A percentile compares a stretch with the other conserved stretches of the same genome.
phyloP scores from a whole-genome alignment of 495 filamentous ascomycete species.

The Penicillium ochrochloron region DNA sequence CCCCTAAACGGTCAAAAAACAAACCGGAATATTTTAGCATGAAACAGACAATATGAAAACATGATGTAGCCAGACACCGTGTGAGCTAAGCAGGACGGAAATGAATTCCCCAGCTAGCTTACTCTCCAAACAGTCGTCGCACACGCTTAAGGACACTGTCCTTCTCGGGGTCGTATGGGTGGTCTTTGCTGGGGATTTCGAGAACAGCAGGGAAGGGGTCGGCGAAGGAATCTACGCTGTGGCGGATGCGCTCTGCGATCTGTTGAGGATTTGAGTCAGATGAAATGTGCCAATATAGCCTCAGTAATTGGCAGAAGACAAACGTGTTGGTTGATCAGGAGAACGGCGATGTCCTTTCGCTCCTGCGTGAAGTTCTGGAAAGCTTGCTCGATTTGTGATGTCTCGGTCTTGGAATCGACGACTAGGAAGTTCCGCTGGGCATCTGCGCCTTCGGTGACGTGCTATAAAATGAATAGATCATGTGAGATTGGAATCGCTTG shows the following conservation, averaged over 20 bases:
- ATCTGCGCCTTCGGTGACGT: constrained; percentile 79
- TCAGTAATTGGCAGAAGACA: constrained; percentile 33
- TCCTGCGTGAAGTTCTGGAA: constrained; percentile 88
- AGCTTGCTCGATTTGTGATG: constrained; percentile 81
- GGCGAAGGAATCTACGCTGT: constrained; percentile 61
- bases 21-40: constrained; percentile 18
- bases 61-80: constrained; percentile 12
- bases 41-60: constrained; percentile 18
- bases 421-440: constrained; percentile 96
- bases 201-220: constrained; percentile 66
- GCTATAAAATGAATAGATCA: constrained; percentile 44
- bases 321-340: constrained; percentile 98
- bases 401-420: constrained; percentile 91
- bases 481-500: neutral
- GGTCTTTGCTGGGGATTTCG: constrained; percentile 98
- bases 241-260: constrained; percentile 92
- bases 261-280: constrained; percentile 38
- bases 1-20: constrained; percentile 10
- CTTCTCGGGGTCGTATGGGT: constrained; percentile 98
- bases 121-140: constrained; percentile 90
- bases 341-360: constrained; percentile 93
- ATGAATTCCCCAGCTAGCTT: constrained; percentile 27
- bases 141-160: constrained; percentile 95
- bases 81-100: constrained; percentile 14
- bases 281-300: neutral